Base-by-base conservation (phyloP, 371 early-diverging fungal genomes). In the Circinella minor region DNA sequence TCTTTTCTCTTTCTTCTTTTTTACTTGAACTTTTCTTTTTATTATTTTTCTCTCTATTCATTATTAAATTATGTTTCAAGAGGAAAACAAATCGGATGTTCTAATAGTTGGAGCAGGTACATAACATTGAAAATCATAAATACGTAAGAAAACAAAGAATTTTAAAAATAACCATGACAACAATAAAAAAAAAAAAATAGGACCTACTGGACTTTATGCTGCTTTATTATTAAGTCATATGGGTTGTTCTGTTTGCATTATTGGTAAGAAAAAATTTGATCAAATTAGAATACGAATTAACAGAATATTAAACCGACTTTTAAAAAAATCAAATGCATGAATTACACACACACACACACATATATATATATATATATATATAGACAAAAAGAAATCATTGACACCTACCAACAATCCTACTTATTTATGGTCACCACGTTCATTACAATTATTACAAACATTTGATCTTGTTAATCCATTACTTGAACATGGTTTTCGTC, bases 41-140 rank as follows among this genome's bases (percentile, higher is more conserved):
- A 43, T 0, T 43, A 43, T 43, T 43, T 9, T 11, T 43, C 6
- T 43, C 43, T 43, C 11, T 27, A 27, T 27, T 27, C 27, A 27
- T 27, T 27, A 27, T 27, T 27, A 15, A 47, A 48, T 34, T 6
- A 51, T 51, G 36, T 47, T 34, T 8, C n/a, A 49, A 37, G 51
- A 51, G n/a, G 65, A 65, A 38, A 66, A 62, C 14, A 39, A 77
- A 60, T 74, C 75, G 13, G 81, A 81, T 51, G 74, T 81, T 11
- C 71, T 81, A 47, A 79, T 81, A 67, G 66, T 77, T 65, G 81
- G 81, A 55, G 77, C 81, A 65, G 81, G 81, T 81, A 59, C 36
- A 66, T 38, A 18, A 43, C 43, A 43, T 43, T 43, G 11, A 1
- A 43, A 43, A 43, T 43, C 43, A 43, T 39, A 9, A 39, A 49